Conservation (phyloP, 345 rosid species). For the Laguncularia racemosa region DNA sequence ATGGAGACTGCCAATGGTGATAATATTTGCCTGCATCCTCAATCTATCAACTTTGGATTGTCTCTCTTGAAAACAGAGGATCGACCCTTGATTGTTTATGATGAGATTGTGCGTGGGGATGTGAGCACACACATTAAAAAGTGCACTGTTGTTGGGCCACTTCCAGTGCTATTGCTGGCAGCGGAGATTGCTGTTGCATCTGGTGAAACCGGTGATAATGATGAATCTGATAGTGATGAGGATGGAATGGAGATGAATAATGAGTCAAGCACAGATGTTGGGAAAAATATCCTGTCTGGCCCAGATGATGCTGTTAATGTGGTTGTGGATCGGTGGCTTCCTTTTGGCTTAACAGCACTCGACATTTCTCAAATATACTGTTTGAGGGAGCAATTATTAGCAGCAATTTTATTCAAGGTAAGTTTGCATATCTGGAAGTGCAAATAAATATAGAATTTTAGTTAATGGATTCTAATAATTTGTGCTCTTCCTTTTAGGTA, state of each 20-base stretch:
- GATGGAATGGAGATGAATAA: constrained; percentile 30
- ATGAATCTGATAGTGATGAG: constrained; percentile 31
- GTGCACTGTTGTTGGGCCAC: constrained; percentile 61
- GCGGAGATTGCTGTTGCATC: constrained; percentile 84
- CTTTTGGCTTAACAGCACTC: constrained; percentile 59
- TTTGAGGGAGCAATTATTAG: constrained; percentile 66
- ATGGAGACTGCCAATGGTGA: constrained; percentile 75
- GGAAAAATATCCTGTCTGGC: constrained; percentile 54
- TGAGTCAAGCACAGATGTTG: constrained; percentile 22
- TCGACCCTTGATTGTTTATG: constrained; percentile 57
- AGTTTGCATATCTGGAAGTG: neutral
- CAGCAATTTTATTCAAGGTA: constrained; percentile 73
- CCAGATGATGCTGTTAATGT: constrained; percentile 63
- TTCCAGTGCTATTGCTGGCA: constrained; percentile 63
- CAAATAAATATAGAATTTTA: no score
- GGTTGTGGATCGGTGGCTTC: constrained; percentile 79
- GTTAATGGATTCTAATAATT: no score
- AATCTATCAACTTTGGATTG: constrained; percentile 49
- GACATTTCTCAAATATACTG: constrained; percentile 90
- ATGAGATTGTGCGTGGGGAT: constrained; percentile 88
- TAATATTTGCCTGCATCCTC: constrained; percentile 63
- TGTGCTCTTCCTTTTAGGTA: constrained; percentile 30
- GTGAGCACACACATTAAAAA: constrained; percentile 67
- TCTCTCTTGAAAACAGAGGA: constrained; percentile 26
- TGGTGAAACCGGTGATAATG: constrained; percentile 19